A percentile compares a stretch with the other conserved stretches of the same genome.
These are phyloP conservation scores for Penicillium olsonii DNA, from an alignment of 2,329 filamentous ascomycete species.

Conservation along the genomic window DNA sequence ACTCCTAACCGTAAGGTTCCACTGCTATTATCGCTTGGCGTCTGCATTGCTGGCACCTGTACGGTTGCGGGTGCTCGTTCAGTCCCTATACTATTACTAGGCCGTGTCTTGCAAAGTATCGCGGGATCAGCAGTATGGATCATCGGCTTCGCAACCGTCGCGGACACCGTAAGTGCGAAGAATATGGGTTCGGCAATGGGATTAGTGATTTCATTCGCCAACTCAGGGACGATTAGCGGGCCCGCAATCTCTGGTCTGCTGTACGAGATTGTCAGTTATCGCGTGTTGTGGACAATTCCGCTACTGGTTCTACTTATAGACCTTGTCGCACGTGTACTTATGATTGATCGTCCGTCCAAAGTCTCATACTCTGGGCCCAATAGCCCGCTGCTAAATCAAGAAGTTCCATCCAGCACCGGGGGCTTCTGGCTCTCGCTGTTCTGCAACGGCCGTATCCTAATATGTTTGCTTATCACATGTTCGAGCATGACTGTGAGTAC, in stretches of 20 bases:
- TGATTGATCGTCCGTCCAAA: too few species aligned
- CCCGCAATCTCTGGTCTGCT: constrained; percentile 22
- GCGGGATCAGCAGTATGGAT: constrained; percentile 26
- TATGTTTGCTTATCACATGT: constrained; percentile 7
- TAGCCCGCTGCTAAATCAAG: too few species aligned
- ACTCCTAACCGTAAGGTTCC: constrained; percentile 5
- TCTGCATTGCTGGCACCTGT: constrained; percentile 15
- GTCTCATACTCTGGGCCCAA: too few species aligned
- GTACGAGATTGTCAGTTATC: constrained; percentile 24
- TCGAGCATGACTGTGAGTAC: constrained; percentile 13
- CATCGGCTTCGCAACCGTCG: constrained; percentile 23
- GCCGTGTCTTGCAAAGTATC: constrained; percentile 26
- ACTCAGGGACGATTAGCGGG: constrained; percentile 17
- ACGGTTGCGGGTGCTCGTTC: constrained; percentile 11
- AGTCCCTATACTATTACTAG: constrained; percentile 17
- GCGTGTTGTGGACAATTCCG: constrained; percentile 22
- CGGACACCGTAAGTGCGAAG: constrained; percentile 15
- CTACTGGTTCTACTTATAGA: constrained; percentile 22
- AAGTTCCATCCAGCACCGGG: neutral
- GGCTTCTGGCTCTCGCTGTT: constrained; percentile 20
- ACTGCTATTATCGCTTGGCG: constrained; percentile 12
- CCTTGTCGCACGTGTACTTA: constrained; percentile 25
- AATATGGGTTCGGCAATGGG: constrained; percentile 25
- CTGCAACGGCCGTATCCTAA: constrained; percentile 13
- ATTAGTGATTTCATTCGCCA: constrained; percentile 14